These are phyloP conservation scores for Phaffomyces thermotolerans DNA, from an alignment of 805 yeast genomes.

Conservation along the genomic window DNA sequence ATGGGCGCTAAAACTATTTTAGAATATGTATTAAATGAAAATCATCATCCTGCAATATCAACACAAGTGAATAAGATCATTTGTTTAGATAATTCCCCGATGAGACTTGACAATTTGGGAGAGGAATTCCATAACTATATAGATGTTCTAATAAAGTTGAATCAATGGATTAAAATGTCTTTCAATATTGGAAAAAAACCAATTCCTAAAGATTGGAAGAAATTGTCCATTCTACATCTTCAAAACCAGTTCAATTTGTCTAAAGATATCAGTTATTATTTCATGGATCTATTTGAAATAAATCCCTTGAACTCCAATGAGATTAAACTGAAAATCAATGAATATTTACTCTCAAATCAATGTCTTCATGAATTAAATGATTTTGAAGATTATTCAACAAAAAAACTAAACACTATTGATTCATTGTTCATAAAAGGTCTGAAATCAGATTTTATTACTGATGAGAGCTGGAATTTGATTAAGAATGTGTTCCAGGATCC, in stretches of 20 bases:
- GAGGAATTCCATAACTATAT: constrained; percentile 20
- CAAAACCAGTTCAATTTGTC: constrained; percentile 6
- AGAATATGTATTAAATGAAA: constrained; percentile 30
- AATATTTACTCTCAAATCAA: constrained; percentile 12
- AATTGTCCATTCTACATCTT: constrained; percentile 1
- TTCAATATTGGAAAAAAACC: neutral
- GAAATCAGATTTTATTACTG: constrained; percentile 34
- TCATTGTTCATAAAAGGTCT: constrained; percentile 39
- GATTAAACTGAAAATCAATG: constrained; percentile 21
- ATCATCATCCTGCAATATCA: constrained; percentile 16
- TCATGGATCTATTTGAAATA: constrained; percentile 12
- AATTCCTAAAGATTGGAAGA: neutral
- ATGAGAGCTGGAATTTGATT: constrained; percentile 18
- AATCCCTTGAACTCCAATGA: constrained; percentile 6
- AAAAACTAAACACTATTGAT: neutral
- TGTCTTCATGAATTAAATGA: constrained; percentile 20
- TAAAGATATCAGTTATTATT: constrained; percentile 10
- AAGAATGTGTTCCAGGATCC: neutral
- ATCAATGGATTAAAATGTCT: constrained; percentile 3
- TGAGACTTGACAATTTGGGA: constrained; percentile 24
- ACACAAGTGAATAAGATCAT: constrained; percentile 31
- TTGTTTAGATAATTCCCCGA: constrained; percentile 43
- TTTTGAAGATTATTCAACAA: constrained; percentile 18
- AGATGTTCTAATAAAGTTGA: constrained; percentile 4
- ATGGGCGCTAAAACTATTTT: constrained; percentile 57